Evolutionary conservation across 2,329 filamentous ascomycete genomes (phyloP), one percentile per base, ranked within the genome.

Genomic region (Alternaria metachromatica): DNA sequence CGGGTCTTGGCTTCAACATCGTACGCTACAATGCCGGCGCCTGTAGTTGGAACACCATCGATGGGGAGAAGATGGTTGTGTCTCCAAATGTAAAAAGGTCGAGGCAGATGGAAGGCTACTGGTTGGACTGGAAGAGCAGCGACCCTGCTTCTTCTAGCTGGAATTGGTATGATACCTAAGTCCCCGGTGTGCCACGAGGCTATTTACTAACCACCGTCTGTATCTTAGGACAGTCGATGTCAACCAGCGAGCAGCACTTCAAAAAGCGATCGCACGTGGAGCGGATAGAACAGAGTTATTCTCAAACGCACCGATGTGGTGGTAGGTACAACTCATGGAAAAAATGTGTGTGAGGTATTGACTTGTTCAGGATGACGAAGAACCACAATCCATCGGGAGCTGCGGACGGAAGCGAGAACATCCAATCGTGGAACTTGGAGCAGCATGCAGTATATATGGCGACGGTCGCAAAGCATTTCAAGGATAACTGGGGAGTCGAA

Each of bases 401-500:
- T 2, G 11, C 44, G 2, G 57, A 63, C 18, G 61, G 61, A 25
- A 56, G 57, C 11, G 61, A 63, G 15, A 63, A 63, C 28, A 60
- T 63, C 20, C 61, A 63, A 18, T 63, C 61, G 4, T 60, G 57
- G 61, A 63, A 60, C 37, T 44, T 60, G 21, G 61, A 63, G 37
- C 44, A 63, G 30, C 61, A 63, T 55, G 61, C 61, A 41, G 8
- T 63, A 3, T 63, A 63, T 5, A 63, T 63, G 57, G 61, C 61
- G 7, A 60, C 57, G 3, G 61, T 63, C 12, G 61, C 61, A 23
- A 30, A 63, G 28, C 26, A 44, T 12, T 63, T 53, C 51, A 63
- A 63, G 28, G 48, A 43, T 30, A 63, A 60, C 9, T 60, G 41
- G 50, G 51, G 51, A 1, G 55, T 63, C 23, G 51, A 55, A 13